Percentiles rank a stretch among this genome's conserved stretches.
Evolutionary conservation across 2,329 filamentous ascomycete genomes (phyloP).

Genomic region (Aureobasidium subglaciale): DNA sequence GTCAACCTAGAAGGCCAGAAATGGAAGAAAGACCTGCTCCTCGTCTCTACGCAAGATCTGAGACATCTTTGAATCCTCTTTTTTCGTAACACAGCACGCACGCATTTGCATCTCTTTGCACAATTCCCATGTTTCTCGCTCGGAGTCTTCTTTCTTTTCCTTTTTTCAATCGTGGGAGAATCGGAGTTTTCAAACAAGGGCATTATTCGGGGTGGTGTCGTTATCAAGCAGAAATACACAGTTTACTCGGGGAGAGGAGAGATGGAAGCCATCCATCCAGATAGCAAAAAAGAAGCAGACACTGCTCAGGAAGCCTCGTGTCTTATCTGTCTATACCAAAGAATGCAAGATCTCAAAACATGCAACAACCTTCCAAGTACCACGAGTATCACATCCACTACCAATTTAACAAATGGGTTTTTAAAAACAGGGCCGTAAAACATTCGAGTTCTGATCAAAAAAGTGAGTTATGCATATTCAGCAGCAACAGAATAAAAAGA

Average conservation of each 20-base stretch:
- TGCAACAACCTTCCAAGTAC: too few species aligned
- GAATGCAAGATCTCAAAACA: background rate
- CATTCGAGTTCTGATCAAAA: constrained; percentile 12
- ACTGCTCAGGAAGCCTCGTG: background rate
- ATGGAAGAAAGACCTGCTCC: background rate
- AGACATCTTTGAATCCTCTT: background rate
- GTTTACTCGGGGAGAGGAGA: background rate
- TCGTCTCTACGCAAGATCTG: background rate
- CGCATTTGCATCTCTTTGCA: background rate
- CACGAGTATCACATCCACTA: background rate
- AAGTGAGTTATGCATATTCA: constrained; percentile 10
- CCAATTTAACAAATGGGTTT: background rate
- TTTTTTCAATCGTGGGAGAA: background rate
- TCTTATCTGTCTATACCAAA: background rate
- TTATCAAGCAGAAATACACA: too few species aligned
- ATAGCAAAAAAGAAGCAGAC: background rate
- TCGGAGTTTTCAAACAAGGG: background rate
- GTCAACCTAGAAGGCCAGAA: background rate
- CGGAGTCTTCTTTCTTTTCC: background rate
- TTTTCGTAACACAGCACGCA: too few species aligned
- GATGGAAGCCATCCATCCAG: background rate
- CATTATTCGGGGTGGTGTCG: too few species aligned
- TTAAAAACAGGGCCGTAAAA: constrained; percentile 4
- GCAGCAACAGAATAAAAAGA: background rate
- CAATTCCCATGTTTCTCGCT: background rate